A percentile compares a stretch with the other conserved stretches of the same genome.
phyloP scores from a whole-genome alignment of 1,284 basidiomycete genomes.

The Cryptococcus sp. region DNA sequence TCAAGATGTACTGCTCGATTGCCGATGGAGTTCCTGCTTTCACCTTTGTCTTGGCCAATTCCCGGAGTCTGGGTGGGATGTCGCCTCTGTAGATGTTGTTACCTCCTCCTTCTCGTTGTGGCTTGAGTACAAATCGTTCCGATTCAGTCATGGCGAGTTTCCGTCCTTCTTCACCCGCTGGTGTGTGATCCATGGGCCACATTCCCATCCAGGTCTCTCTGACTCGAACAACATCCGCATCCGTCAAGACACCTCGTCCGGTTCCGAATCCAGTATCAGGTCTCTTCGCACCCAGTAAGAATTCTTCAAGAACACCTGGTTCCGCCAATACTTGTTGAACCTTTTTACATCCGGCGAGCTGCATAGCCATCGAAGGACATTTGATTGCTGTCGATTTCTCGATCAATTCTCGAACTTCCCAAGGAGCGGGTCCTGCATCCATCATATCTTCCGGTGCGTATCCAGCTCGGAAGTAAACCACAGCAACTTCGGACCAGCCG shows the following conservation, averaged over 20 bases:
- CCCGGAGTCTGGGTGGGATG: conserved; percentile 71
- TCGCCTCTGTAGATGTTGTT: conserved; percentile 89
- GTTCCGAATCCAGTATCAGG: conserved; percentile 43
- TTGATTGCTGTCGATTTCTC: conserved; percentile 84
- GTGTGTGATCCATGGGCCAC: conserved; percentile 57
- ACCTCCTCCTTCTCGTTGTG: conserved; percentile 93
- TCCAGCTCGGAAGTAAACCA: conserved; percentile 81
- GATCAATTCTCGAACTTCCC: conserved; percentile 52
- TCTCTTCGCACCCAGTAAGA: conserved; percentile 51
- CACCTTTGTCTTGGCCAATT: conserved; percentile 56
- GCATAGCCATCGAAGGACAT: conserved; percentile 84
- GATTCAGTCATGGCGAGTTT: conserved; percentile 56
- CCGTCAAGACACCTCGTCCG: conserved; percentile 47
- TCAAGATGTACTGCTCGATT: conserved; percentile 76
- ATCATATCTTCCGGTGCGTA: conserved; percentile 84
- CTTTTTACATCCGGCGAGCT: conserved; percentile 93
- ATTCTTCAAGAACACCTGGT: conserved; percentile 67
- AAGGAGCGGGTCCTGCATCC: conserved; percentile 33
- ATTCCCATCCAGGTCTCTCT: conserved; percentile 71
- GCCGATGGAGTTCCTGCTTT: conserved; percentile 11
- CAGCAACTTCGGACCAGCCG: conserved; percentile 61
- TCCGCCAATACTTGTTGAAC: conserved; percentile 84
- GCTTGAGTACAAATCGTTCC: conserved; percentile 76
- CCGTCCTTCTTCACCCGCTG: conserved; percentile 52
- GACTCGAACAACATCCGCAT: conserved; percentile 54